Evolutionary conservation across 2,329 filamentous ascomycete genomes (phyloP), one percentile per base, ranked within the genome.

Genomic region (Arthroderma sp.): DNA sequence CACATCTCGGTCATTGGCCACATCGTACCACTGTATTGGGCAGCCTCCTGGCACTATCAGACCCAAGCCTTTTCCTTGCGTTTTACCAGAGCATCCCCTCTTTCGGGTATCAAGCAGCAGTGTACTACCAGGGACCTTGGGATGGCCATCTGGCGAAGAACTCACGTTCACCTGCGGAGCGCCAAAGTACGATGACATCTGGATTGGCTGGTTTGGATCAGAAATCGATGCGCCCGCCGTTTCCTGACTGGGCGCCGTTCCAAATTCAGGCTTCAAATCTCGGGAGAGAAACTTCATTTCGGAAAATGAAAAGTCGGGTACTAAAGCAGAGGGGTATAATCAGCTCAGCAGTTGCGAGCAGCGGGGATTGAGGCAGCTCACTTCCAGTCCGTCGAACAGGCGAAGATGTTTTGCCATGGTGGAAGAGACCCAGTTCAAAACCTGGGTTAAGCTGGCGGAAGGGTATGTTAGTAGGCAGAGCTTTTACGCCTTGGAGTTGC

Each of bases 281-380:
- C 38, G 42, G 10, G 49, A 45, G n/a, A 71, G 58, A 49, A 73
- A 70, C 6, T 62, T 55, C 66, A 75, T 72, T 42, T 71, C 63
- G 28, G 73, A 73, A 49, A 75, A 77, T 1, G 63, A 62, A 11
- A 78, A 63, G 48, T 77, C 73, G 4, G 68, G 58, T 29, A 75
- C 75, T 76, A 47, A 22, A 30, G 15, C 15, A 22, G 3, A 22
- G 15, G 15, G 15, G 38, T 7, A 39, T 28, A 15, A 38, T 47
- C 33, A 47, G 34, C 9, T 4, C 11, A 37, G 11, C 22, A 36
- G 11, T 4, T 22, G 15, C 15, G 15, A 22, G 15, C 15, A 22
- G 15, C 15, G 15, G 15, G 15, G 15, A 22, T 27, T 29, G 31
- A 30, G 8, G 31, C 9, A n/a, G 15, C 50, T 50, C 47, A 55